Base-by-base conservation (phyloP, 2,329 filamentous ascomycete genomes). In the Venturia effusa region DNA sequence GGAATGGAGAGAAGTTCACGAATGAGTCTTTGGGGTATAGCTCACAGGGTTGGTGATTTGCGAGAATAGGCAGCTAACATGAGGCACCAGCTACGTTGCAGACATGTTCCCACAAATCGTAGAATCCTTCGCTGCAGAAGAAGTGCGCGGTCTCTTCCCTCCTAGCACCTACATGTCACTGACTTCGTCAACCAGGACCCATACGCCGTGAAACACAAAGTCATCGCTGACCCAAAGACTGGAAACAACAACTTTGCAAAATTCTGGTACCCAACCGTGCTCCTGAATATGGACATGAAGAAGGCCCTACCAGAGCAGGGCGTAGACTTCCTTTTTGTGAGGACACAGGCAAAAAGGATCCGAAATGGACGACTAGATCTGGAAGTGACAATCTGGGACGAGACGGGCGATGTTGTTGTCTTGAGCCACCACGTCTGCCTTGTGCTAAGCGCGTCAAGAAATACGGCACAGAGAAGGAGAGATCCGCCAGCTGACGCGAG, bases 251-350 rank as follows among this genome's bases (percentile, higher is more conserved):
- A 64, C 22, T 67, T 66, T 67, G 71, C 75, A 62, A 73, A 71
- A 24, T 85, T 84, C 68, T 92, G 88, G 89, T 91, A 90, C 71
- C 89, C 89, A 0, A 95, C 90, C 0, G 74, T 95, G 1, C 77
- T 86, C 22, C 75, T 94, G 71, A 91, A 89, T 71, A 70, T 95
- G 27, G 90, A 95, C 67, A 78, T 92, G 45, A 94, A 93, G 78
- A 89, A 88, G 71, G 73, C 80, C 7, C 72, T 95, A 55, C 88
- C 89, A 0, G 75, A 77, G 4, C 82, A 83, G 51, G 89, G 90
- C 0, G 84, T 84, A 1, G 85, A 90, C 71, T 94, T 88, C 86
- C 71, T 95, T 62, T 87, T 87, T 69, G 78, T 86, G 48, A 80
- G 88, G 39, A 79, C 87, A 15, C 79, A 82, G 63, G 80, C 85